These are phyloP conservation scores for Blastobotrys persicus DNA, from an alignment of 1,139 yeast species.

Conservation along the genomic window DNA sequence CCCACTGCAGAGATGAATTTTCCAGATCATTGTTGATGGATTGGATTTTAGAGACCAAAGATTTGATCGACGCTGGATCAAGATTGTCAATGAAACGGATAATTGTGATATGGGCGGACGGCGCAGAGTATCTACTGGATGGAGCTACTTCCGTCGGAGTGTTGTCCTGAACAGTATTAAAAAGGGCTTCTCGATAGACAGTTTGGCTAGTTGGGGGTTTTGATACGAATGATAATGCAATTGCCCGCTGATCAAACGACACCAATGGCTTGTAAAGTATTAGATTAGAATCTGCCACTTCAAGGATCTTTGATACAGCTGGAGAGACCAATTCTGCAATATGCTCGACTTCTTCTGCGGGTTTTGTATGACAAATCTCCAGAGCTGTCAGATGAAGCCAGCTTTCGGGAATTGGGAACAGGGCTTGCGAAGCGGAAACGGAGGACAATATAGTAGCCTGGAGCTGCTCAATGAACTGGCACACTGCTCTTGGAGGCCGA, in stretches of 20 bases:
- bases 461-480: neutral
- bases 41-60: neutral
- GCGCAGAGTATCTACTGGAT: neutral
- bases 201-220: slow-evolving; percentile 4
- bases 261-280: neutral
- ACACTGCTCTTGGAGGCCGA: neutral
- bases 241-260: neutral
- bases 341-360: neutral
- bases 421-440: neutral
- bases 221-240: slow-evolving; percentile 7
- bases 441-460: neutral
- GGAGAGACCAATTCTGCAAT: neutral
- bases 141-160: slow-evolving; percentile 1
- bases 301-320: neutral
- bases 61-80: neutral
- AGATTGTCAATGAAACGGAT: slow-evolving; percentile 2
- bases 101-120: slow-evolving; percentile 1
- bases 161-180: neutral
- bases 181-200: neutral
- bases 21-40: neutral
- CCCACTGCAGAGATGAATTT: neutral
- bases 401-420: slow-evolving; percentile 3
- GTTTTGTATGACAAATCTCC: slow-evolving; percentile 1
- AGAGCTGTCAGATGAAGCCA: slow-evolving; percentile 4
- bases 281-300: neutral